Evolutionary conservation across 1,139 yeast genomes (phyloP), one percentile per base, ranked within the genome.

Genomic region (Blastobotrys ciferrii): DNA sequence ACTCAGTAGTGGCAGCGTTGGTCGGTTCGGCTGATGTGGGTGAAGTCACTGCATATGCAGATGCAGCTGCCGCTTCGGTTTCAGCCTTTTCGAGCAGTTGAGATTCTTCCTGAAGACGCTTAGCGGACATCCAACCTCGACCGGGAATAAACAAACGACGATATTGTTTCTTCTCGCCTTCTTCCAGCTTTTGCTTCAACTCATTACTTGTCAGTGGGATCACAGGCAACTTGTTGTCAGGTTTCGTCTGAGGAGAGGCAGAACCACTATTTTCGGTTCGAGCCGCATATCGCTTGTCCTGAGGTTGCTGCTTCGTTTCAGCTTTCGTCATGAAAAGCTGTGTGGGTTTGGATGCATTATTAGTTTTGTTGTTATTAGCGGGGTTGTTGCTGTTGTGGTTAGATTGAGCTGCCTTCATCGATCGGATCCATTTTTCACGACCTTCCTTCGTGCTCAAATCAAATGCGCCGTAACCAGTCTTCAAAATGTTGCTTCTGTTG

Each of bases 81-180:
- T 50, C 53, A 5, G 45, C 52, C 41, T 44, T 46, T 42, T 53
- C 51, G n/a, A 55, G 39, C 43, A 41, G 30, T 30, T 44, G 45
- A 12, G 49, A 53, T 43, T 59, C 78, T 43, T 57, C 60, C 47
- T 67, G 69, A 37, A 76, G 57, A 47, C 64, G 61, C 32, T 65
- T 65, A 1, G 68, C 58, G 1, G 76, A 66, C 18, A 75, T 68
- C 84, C 84, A 80, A 0, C 84, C 84, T 42, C 78, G 62, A 2
- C 74, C 74, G 1, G 81, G 82, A 19, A 79, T 64, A 53, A 74
- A 76, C 4, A 79, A 59, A 31, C 84, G 62, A 38, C 77, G 70
- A 51, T 72, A 74, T 32, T 63, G 59, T 48, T 61, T 61, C 20
- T 55, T 50, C 43, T 55, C 59, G n/a, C 65, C 65, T 37, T 62